These are phyloP conservation scores for Psilocybe subaeruginosa DNA, from an alignment of 768 basidiomycete genomes.

Conservation along the genomic window DNA sequence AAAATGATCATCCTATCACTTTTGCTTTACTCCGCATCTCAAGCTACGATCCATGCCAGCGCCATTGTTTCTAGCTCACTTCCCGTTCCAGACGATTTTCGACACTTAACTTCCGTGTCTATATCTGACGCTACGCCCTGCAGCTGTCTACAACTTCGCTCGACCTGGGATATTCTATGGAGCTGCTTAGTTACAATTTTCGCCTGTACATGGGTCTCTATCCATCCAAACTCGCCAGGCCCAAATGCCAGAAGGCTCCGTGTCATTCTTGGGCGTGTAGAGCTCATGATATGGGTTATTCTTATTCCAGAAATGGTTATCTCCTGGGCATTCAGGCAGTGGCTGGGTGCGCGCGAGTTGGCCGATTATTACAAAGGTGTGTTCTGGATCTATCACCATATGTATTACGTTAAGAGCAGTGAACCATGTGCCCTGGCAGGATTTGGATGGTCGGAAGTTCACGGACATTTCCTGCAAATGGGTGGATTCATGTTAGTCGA, in stretches of 20 bases:
- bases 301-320: slow-evolving; percentile 9
- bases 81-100: too few species aligned
- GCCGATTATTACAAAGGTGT: neutral
- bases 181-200: slow-evolving; percentile 8
- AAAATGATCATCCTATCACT: too few species aligned
- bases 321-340: slow-evolving; percentile 24
- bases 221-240: slow-evolving; percentile 6
- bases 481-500: slow-evolving; percentile 22
- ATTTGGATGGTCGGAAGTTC: slow-evolving; percentile 1
- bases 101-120: too few species aligned
- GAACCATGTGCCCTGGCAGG: neutral
- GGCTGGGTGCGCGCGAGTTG: slow-evolving; percentile 11
- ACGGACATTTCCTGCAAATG: slow-evolving; percentile 13
- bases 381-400: neutral
- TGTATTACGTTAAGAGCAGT: too few species aligned
- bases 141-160: neutral
- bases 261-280: neutral
- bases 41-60: too few species aligned
- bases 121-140: too few species aligned
- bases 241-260: neutral
- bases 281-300: slow-evolving; percentile 3
- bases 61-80: too few species aligned
- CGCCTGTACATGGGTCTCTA: slow-evolving; percentile 8
- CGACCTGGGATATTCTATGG: slow-evolving; percentile 1
- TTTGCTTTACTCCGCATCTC: too few species aligned